These are phyloP conservation scores for Cinchona pubescens DNA, from an alignment of 257 asterid species.

Conservation along the genomic window DNA sequence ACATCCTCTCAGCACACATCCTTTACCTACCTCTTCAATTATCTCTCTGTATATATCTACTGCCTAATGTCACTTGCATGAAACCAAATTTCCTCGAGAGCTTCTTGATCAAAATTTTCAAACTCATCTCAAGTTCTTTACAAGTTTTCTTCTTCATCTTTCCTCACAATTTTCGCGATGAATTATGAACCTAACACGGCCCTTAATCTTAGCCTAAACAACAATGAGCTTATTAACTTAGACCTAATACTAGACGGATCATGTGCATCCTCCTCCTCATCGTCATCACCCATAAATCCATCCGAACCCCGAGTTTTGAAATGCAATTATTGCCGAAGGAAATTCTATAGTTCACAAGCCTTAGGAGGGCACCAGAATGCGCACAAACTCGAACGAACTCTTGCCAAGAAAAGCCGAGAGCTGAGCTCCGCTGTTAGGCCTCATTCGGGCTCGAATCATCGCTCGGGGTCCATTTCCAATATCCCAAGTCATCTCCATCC, in stretches of 20 bases:
- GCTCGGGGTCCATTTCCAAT: constrained; percentile 10
- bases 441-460: constrained; percentile 31
- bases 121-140: too few relatives aligned
- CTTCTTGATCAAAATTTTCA: constrained; percentile 1
- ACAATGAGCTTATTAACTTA: constrained; percentile 37
- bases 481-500: constrained; percentile 6
- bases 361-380: constrained; percentile 96
- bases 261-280: constrained; percentile 24
- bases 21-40: constrained; percentile 9
- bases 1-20: not conserved
- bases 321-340: constrained; percentile 73
- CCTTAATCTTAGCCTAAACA: constrained; percentile 43
- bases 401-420: constrained; percentile 76
- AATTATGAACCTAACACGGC: constrained; percentile 46
- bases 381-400: constrained; percentile 76
- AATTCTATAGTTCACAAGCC: constrained; percentile 83
- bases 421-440: constrained; percentile 34
- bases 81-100: not conserved
- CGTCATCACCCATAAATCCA: constrained; percentile 39
- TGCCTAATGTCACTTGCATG: constrained; percentile 9
- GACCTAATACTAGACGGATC: constrained; percentile 41
- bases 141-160: not conserved
- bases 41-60: not conserved
- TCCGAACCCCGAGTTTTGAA: constrained; percentile 59
- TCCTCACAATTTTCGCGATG: constrained; percentile 30